Percentiles rank a stretch among this genome's conserved stretches.
These are phyloP conservation scores for Pichia sp. DNA, from an alignment of 1,139 yeast genomes.

Conservation along the genomic window DNA sequence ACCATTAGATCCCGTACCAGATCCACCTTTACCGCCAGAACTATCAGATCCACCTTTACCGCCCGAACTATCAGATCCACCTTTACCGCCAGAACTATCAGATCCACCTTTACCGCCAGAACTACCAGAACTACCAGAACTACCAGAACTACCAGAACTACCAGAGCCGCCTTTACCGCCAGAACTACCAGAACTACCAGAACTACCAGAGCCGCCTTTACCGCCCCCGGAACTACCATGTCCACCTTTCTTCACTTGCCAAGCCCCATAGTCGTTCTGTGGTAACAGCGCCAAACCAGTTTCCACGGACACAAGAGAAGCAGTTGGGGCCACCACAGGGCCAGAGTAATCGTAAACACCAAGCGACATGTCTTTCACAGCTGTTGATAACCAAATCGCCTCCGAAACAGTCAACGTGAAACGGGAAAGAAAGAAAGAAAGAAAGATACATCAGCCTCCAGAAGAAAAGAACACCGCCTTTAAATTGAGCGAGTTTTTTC, in stretches of 20 bases:
- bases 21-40: slow-evolving; percentile 1
- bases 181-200: neutral
- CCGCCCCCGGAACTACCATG: neutral
- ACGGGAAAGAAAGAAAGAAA: too few species aligned
- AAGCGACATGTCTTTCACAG: too few species aligned
- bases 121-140: neutral
- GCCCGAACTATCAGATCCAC: neutral
- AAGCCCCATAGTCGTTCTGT: neutral
- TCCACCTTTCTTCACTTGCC: slow-evolving; percentile 5
- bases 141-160: neutral
- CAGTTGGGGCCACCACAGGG: too few species aligned
- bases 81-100: neutral
- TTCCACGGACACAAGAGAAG: too few species aligned
- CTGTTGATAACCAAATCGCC: too few species aligned
- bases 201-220: too few species aligned
- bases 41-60: slow-evolving; percentile 1
- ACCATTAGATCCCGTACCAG: neutral
- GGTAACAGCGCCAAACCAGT: too few species aligned
- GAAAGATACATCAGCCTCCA: too few species aligned
- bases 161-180: neutral
- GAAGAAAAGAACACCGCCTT: too few species aligned
- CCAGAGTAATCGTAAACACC: too few species aligned
- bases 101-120: slow-evolving; percentile 1
- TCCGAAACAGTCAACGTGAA: too few species aligned
- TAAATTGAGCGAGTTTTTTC: too few species aligned